Percentiles rank a stretch among this genome's conserved stretches.
Evolutionary conservation across 2,329 filamentous ascomycete species (phyloP).

Genomic region (Cercospora zeina): DNA sequence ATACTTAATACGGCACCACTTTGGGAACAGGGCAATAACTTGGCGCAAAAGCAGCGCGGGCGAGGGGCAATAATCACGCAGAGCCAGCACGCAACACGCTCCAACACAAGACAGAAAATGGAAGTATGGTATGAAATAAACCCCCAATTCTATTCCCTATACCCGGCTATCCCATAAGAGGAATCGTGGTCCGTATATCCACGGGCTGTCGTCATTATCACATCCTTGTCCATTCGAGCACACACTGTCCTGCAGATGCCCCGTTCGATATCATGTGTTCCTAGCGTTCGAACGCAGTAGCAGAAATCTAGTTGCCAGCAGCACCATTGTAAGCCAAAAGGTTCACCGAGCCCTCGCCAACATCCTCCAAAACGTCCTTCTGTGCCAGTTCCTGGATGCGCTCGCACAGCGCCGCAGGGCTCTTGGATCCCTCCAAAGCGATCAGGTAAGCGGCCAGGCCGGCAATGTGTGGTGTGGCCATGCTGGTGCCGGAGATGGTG

Average conservation of each 20-base stretch:
- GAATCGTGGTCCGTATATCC: neutral
- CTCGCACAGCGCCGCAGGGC: conserved; percentile 18
- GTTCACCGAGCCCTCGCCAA: conserved; percentile 19
- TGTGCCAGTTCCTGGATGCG: conserved; percentile 18
- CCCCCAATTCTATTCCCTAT: neutral
- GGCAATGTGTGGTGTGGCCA: conserved; percentile 40
- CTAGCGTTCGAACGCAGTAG: neutral
- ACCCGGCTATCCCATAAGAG: neutral
- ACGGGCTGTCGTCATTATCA: neutral
- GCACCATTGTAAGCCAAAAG: conserved; percentile 23
- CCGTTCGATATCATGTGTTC: neutral
- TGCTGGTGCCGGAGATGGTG: conserved; percentile 50
- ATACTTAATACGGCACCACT: no score
- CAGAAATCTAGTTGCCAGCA: neutral
- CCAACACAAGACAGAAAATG: neutral
- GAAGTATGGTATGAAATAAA: neutral
- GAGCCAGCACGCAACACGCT: neutral
- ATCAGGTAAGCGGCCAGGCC: conserved; percentile 32
- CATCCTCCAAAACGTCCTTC: conserved; percentile 19
- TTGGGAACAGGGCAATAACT: no score
- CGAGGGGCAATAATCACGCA: no score
- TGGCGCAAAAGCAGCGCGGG: no score
- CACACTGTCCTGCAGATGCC: conserved; percentile 4
- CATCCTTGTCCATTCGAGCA: neutral
- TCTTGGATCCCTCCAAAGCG: conserved; percentile 18